A percentile compares a stretch with the other conserved stretches of the same genome.
phyloP scores from a whole-genome alignment of 768 basidiomycete species.

The Naganishia kalamii region DNA sequence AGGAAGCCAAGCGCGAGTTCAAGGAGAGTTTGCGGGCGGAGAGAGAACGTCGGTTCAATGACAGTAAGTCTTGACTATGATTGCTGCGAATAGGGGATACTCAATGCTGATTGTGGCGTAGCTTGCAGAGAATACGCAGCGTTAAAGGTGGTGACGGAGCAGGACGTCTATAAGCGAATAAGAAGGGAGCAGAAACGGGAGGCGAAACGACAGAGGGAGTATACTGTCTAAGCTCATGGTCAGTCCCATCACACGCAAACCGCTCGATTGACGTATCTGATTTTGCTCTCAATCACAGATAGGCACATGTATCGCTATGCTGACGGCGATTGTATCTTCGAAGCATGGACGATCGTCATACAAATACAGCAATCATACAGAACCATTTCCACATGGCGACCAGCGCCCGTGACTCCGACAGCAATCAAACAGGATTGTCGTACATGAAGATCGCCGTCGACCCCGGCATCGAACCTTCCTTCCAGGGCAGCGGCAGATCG shows the following conservation, averaged over 20 bases:
- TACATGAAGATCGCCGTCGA: no score
- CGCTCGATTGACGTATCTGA: background rate
- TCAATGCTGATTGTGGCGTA: background rate
- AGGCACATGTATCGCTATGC: no score
- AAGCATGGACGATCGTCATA: no score
- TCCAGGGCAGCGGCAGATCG: no score
- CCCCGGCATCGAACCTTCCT: no score
- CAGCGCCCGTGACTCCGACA: no score
- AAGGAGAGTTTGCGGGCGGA: constrained; percentile 15
- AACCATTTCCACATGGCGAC: no score
- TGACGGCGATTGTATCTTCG: no score
- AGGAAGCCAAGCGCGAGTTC: background rate
- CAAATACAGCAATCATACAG: no score
- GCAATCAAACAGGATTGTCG: no score
- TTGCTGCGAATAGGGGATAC: background rate
- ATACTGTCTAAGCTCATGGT: background rate
- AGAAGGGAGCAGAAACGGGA: constrained; percentile 7
- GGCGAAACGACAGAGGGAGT: background rate
- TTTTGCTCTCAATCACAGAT: no score
- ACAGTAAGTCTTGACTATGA: background rate
- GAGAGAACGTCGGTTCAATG: constrained; percentile 4
- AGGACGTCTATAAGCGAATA: background rate
- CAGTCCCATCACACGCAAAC: background rate
- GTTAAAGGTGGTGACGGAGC: constrained; percentile 7
- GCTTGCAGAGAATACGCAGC: constrained; percentile 8